These are phyloP conservation scores for Pseudogymnoascus pannorum DNA, from an alignment of 2,329 filamentous ascomycete species.

Conservation along the genomic window DNA sequence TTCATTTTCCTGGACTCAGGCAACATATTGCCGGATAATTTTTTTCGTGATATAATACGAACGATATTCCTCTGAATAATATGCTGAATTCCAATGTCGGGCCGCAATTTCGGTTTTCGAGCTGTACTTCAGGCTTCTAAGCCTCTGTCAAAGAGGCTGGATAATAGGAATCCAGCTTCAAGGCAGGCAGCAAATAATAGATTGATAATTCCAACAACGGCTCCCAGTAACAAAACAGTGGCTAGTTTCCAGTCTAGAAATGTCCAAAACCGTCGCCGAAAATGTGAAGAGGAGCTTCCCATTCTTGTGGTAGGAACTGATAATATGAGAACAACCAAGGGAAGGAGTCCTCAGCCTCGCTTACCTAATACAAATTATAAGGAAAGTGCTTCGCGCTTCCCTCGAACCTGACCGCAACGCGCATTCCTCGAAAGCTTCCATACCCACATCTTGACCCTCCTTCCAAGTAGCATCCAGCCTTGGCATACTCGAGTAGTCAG, in stretches of 20 bases:
- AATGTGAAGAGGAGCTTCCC: background rate
- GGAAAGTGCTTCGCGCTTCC: background rate
- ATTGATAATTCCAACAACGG: background rate
- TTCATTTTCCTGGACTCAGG: background rate
- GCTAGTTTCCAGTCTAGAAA: background rate
- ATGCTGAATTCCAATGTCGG: background rate
- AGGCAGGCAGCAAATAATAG: background rate
- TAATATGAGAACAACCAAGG: background rate
- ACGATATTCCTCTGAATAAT: background rate
- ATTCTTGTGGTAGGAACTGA: background rate
- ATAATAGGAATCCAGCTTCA: background rate
- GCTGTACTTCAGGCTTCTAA: background rate
- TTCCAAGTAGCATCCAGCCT: background rate
- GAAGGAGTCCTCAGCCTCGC: conserved; percentile 1
- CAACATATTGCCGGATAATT: background rate
- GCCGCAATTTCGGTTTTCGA: background rate
- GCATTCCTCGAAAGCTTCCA: background rate
- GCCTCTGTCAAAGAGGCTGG: background rate
- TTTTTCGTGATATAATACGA: background rate
- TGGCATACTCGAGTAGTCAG: background rate
- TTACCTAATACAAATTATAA: conserved; percentile 2
- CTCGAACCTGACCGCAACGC: background rate
- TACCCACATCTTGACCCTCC: background rate
- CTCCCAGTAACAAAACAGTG: background rate
- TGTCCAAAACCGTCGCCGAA: background rate